These are phyloP conservation scores for Decorospora gaudefroyi DNA, from an alignment of 2,329 filamentous ascomycete genomes.

Conservation along the genomic window DNA sequence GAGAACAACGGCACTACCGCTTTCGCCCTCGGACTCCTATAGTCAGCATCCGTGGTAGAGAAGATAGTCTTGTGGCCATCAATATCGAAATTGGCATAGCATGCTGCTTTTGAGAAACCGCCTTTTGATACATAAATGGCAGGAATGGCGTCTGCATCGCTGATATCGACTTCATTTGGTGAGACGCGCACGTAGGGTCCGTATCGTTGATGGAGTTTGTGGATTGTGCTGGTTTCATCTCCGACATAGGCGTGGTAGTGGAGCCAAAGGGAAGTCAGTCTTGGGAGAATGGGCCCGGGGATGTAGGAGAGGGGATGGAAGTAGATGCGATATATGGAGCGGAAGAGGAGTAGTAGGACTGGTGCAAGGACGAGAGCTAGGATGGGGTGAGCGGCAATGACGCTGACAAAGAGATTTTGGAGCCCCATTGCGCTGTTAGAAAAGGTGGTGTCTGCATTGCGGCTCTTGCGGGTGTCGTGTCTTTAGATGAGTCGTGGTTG, in stretches of 20 bases:
- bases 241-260: conserved; percentile 38
- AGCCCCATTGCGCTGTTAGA: conserved; percentile 12
- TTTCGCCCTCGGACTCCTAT: conserved; percentile 55
- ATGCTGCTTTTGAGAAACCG: conserved; percentile 58
- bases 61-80: conserved; percentile 62
- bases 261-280: conserved; percentile 32
- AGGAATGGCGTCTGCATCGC: conserved; percentile 48
- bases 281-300: conserved; percentile 31
- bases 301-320: conserved; percentile 32
- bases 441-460: background rate
- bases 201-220: conserved; percentile 28
- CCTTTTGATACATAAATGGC: conserved; percentile 59
- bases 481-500: conserved; percentile 12
- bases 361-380: conserved; percentile 3
- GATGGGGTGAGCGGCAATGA: conserved; percentile 7
- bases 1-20: conserved; percentile 57
- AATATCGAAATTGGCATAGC: conserved; percentile 62
- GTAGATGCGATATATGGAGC: conserved; percentile 29
- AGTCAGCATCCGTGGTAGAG: conserved; percentile 50
- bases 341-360: conserved; percentile 17
- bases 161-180: conserved; percentile 36
- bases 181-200: conserved; percentile 34
- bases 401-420: conserved; percentile 4
- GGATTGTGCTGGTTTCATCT: conserved; percentile 30
- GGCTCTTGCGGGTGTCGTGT: background rate